phyloP scores from a whole-genome alignment of 192 early-diverging fungal genomes.

The Umbelopsis sp. region DNA sequence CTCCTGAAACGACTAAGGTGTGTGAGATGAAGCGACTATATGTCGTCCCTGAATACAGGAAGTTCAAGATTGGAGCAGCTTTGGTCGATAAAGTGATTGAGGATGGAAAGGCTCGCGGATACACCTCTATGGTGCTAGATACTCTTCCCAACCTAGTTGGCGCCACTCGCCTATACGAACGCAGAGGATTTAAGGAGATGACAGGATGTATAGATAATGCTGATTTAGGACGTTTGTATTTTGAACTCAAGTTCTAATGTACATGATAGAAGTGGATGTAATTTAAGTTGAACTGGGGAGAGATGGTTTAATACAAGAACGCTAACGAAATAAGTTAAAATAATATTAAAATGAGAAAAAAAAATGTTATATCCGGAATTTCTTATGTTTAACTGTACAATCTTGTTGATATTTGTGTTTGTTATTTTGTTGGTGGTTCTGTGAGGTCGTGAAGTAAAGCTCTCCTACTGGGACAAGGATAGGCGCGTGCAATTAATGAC shows the following conservation, averaged over 20 bases:
- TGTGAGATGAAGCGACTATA: conserved; percentile 13
- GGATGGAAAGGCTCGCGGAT: not conserved
- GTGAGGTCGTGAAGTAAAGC: no score
- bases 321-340: no score
- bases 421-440: no score
- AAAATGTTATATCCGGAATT: no score
- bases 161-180: not conserved
- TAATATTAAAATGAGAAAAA: no score
- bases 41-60: conserved; percentile 1
- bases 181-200: not conserved
- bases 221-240: not conserved
- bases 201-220: conserved; percentile 5
- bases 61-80: not conserved
- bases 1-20: not conserved
- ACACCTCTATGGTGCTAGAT: conserved; percentile 12
- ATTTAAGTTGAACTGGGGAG: no score
- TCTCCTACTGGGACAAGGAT: no score
- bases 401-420: no score
- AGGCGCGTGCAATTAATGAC: no score
- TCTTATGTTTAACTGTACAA: no score
- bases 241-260: not conserved
- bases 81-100: not conserved
- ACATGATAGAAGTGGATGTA: no score
- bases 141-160: not conserved
- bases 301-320: no score